Conservation (phyloP, 257 asterid species). For the Solanum chmielewskii region DNA sequence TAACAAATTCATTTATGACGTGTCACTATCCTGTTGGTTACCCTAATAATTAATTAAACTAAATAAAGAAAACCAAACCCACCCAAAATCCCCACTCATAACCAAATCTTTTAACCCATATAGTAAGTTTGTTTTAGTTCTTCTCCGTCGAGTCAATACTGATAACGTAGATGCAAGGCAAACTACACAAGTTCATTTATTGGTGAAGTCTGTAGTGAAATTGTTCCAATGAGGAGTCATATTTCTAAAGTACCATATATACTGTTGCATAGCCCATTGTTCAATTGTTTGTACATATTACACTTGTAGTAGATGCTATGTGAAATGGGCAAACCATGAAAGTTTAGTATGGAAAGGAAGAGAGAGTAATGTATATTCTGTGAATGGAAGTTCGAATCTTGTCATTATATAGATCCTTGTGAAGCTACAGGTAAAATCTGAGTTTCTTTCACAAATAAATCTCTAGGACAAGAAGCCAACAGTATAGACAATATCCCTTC, state of each 20-base stretch:
- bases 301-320: neutral
- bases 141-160: neutral
- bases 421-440: neutral
- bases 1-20: too few species aligned
- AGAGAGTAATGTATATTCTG: neutral
- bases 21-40: too few species aligned
- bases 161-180: neutral
- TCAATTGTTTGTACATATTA: neutral
- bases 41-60: too few species aligned
- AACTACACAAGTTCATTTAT: neutral
- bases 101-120: too few species aligned
- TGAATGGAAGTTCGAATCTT: neutral
- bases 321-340: neutral
- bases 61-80: too few species aligned
- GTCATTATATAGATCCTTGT: neutral
- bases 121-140: neutral
- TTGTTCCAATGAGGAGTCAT: neutral
- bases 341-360: neutral
- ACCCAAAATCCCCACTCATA: too few species aligned
- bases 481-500: neutral
- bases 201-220: neutral
- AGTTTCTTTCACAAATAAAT: neutral
- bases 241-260: neutral
- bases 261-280: neutral
- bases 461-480: neutral